Percentiles rank a stretch among this genome's conserved stretches.
These are phyloP conservation scores for Pythium inflatum DNA, from an alignment of 352 stramenopile species.

Conservation along the genomic window DNA sequence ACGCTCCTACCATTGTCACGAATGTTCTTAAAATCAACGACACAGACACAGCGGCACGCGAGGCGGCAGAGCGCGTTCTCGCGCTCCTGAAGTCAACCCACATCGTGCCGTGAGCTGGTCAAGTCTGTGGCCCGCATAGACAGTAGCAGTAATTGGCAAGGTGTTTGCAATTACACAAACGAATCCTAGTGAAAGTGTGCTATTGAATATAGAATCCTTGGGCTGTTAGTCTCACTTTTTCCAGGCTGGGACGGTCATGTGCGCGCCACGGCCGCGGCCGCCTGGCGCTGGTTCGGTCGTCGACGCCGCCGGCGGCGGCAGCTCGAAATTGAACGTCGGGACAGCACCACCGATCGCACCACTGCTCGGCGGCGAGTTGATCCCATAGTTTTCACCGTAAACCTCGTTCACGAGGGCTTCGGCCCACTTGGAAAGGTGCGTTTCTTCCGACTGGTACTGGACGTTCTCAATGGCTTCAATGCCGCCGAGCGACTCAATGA, in stretches of 20 bases:
- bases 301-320: constrained; percentile 20
- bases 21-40: too few relatives aligned
- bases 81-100: too few relatives aligned
- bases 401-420: constrained; percentile 81
- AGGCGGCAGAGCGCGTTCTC: too few relatives aligned
- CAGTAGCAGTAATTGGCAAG: too few relatives aligned
- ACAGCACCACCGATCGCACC: constrained; percentile 32
- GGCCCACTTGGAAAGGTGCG: constrained; percentile 66
- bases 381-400: constrained; percentile 82
- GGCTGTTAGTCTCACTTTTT: constrained; percentile 61
- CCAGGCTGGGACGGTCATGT: constrained; percentile 75
- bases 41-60: too few relatives aligned
- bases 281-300: constrained; percentile 31
- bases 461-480: constrained; percentile 83
- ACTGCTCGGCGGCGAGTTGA: constrained; percentile 61
- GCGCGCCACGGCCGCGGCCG: constrained; percentile 56
- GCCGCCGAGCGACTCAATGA: constrained; percentile 66
- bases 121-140: too few relatives aligned
- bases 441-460: constrained; percentile 67
- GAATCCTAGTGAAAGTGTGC: too few relatives aligned
- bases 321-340: constrained; percentile 31
- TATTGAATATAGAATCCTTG: too few relatives aligned
- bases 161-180: too few relatives aligned
- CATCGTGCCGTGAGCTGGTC: too few relatives aligned
- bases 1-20: too few relatives aligned